Percentiles rank a stretch among this genome's conserved stretches.
Evolutionary conservation across 768 basidiomycete genomes (phyloP).

Genomic region (Mycena leptocephala): DNA sequence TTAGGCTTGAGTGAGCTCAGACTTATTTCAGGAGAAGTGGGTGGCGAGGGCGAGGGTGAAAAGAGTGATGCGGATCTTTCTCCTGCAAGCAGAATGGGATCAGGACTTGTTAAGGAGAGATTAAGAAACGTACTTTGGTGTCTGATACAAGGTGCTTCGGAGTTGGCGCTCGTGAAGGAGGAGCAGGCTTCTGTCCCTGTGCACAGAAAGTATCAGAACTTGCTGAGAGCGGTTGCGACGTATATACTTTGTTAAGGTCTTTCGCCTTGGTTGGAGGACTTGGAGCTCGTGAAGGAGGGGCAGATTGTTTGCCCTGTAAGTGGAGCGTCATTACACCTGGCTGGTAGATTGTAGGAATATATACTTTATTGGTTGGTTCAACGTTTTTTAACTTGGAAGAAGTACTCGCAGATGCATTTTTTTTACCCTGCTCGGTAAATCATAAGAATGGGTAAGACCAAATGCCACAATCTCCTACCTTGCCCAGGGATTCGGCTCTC

Average conservation of each 20-base stretch:
- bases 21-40: constrained; percentile 28
- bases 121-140: not conserved
- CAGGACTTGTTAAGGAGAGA: not conserved
- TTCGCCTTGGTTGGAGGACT: not conserved
- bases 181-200: not conserved
- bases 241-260: not conserved
- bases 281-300: constrained; percentile 1
- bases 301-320: not conserved
- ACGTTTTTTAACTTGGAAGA: not conserved
- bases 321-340: not conserved
- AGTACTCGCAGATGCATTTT: constrained; percentile 7
- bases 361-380: not conserved
- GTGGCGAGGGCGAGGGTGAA: constrained; percentile 13
- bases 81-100: not conserved
- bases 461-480: not conserved
- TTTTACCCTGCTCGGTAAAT: not conserved
- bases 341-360: not conserved
- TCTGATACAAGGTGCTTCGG: not conserved
- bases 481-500: not conserved
- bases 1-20: not conserved
- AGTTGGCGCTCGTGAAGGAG: not conserved
- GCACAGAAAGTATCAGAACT: not conserved
- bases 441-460: not conserved
- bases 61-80: not conserved
- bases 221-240: not conserved